Base-by-base conservation (phyloP, 805 yeast species). In the Wickerhamomyces hampshirensis region DNA sequence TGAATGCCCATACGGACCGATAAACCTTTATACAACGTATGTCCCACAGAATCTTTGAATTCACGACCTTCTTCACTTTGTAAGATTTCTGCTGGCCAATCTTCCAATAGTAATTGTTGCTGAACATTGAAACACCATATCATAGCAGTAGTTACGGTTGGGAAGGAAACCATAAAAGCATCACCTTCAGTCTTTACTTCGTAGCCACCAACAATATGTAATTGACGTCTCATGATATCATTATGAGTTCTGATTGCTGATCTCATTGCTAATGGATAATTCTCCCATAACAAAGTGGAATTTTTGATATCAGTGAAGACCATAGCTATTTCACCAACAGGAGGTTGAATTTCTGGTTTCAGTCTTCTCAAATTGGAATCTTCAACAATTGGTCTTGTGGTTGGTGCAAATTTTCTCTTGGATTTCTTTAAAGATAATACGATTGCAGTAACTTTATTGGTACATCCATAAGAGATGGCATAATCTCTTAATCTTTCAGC, bases 151-250 rank as follows among this genome's bases (percentile, higher is more conserved):
- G 91, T 76, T 1, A 95, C 91, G 0, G 95, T 81, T 0, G 96
- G 95, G 59, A 93, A 93, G 10, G 97, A 86, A 11, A 93, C 97
- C 86, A 93, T 89, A 51, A 93, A 93, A 0, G 98, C 96, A 69
- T 93, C 99, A 55, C 99, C 99, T 76, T 93, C 99, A 2, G 97
- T 93, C 58, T 93, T 93, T 18, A 93, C 98, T 59, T 93, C 99
- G 57, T 93, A 93, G 2, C 98, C 99, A 24, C 98, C 97, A 55
- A 85, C 86, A 32, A 89, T 80, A 48, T 96, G 74, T 44, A 93
- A 64, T 48, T 87, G 94, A 33, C 98, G 75, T 54, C 99, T 77
- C 98, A 93, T 93, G 21, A 93, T 75, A 16, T 85, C 75, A 56
- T 93, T 93, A 60, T 93, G 99, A 4, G 86, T 83, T 61, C 88